phyloP scores from a whole-genome alignment of 169 alveolate genomes.

The Pseudocohnilembus persalinus region DNA sequence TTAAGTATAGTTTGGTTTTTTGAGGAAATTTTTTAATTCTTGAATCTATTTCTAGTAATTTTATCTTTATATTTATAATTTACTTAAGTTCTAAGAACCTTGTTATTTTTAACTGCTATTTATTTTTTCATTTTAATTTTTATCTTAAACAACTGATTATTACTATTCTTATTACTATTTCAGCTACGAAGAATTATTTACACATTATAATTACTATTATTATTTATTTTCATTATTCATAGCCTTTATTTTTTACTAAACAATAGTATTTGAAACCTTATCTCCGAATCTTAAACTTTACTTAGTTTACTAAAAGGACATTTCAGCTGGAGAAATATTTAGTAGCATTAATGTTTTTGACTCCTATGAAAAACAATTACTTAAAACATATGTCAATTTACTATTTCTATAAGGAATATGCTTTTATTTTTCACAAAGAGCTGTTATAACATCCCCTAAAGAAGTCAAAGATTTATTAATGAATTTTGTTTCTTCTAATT shows the following conservation, averaged over 20 bases:
- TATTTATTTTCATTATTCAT: too few species aligned
- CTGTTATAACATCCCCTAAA: constrained; percentile 83
- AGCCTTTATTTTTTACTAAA: background rate
- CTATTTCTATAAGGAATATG: constrained; percentile 89
- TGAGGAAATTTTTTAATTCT: too few species aligned
- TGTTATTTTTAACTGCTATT: too few species aligned
- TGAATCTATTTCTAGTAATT: too few species aligned
- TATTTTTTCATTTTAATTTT: too few species aligned
- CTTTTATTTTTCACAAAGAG: constrained; percentile 72
- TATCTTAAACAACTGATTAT: too few species aligned
- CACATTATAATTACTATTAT: too few species aligned
- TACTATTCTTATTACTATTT: too few species aligned
- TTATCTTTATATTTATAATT: too few species aligned
- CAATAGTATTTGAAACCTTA: constrained; percentile 22
- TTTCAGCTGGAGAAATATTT: constrained; percentile 60
- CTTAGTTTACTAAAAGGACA: constrained; percentile 34
- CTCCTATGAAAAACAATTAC: constrained; percentile 82
- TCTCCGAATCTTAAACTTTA: constrained; percentile 48
- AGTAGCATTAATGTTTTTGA: constrained; percentile 88
- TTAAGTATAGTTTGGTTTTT: too few species aligned
- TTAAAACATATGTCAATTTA: constrained; percentile 81
- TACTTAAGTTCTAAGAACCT: too few species aligned
- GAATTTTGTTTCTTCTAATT: constrained; percentile 82
- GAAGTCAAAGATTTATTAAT: constrained; percentile 87
- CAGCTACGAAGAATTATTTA: too few species aligned